Conservation (phyloP, 352 stramenopile species). For the Phytophthora sojae region DNA sequence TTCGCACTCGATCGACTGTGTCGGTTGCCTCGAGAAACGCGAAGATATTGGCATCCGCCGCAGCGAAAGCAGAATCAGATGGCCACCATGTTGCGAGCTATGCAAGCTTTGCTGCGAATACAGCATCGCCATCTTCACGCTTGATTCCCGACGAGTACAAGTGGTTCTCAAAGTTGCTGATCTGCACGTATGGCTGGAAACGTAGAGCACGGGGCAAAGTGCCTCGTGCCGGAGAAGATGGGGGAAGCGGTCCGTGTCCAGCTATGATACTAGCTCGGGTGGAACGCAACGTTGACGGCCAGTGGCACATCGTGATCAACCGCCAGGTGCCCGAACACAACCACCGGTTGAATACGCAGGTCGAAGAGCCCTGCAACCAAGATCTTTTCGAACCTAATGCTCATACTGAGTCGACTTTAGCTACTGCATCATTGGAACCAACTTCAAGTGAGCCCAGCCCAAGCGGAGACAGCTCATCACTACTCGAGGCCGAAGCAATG, state of each 20-base stretch:
- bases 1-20: constrained; percentile 79
- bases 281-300: constrained; percentile 68
- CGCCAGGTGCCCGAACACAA: constrained; percentile 75
- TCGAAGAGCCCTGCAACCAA: constrained; percentile 26
- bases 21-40: constrained; percentile 66
- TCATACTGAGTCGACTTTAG: constrained; percentile 10
- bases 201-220: constrained; percentile 62
- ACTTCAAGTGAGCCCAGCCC: neutral
- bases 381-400: constrained; percentile 4
- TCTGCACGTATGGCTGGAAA: constrained; percentile 81
- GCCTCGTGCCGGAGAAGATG: constrained; percentile 14
- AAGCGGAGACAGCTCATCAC: constrained; percentile 14
- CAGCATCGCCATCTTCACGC: constrained; percentile 30
- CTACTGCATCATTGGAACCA: constrained; percentile 12
- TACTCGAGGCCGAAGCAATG: constrained; percentile 21
- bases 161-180: constrained; percentile 84
- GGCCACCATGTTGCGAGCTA: constrained; percentile 45
- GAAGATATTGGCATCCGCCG: constrained; percentile 42
- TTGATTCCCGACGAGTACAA: constrained; percentile 64
- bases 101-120: constrained; percentile 31
- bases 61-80: constrained; percentile 29
- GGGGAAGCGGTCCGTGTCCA: constrained; percentile 47
- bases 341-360: constrained; percentile 42
- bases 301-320: constrained; percentile 75
- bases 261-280: constrained; percentile 75